Evolutionary conservation across 495 filamentous ascomycete genomes (phyloP).

Genomic region (Aspergillus sclerotiicarbonarius): DNA sequence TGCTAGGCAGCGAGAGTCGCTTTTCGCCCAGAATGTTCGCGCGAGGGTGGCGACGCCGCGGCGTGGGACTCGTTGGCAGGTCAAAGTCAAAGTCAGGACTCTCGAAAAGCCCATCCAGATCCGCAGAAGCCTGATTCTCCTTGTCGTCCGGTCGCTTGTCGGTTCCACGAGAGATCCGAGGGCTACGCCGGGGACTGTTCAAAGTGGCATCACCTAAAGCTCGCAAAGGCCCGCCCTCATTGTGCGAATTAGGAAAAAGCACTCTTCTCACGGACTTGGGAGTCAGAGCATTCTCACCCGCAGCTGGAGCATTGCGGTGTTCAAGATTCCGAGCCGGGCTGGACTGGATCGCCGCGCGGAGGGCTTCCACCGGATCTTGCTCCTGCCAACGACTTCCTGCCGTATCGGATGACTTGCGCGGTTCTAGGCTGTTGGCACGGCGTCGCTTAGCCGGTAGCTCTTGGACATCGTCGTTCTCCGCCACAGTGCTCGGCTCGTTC

Average conservation of each 20-base stretch:
- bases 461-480: conserved; percentile 27
- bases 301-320: conserved; percentile 63
- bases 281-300: conserved; percentile 52
- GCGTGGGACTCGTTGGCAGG: conserved; percentile 63
- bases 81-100: conserved; percentile 41
- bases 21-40: conserved; percentile 48
- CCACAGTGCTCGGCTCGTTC: conserved; percentile 19
- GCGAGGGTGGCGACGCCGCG: conserved; percentile 44
- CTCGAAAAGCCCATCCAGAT: conserved; percentile 61
- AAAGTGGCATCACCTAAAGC: conserved; percentile 56
- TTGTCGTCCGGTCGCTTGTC: conserved; percentile 42
- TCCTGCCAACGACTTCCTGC: conserved; percentile 43
- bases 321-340: conserved; percentile 67
- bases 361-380: conserved; percentile 54
- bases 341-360: conserved; percentile 65
- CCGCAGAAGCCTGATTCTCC: conserved; percentile 47
- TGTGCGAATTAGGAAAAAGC: conserved; percentile 66
- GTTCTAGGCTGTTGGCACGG: conserved; percentile 44
- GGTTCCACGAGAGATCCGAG: conserved; percentile 32
- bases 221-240: conserved; percentile 54
- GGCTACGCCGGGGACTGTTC: conserved; percentile 55
- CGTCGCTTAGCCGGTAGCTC: conserved; percentile 35
- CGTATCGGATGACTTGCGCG: conserved; percentile 29
- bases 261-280: conserved; percentile 67
- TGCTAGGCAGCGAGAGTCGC: conserved; percentile 39